Evolutionary conservation across 2,329 filamentous ascomycete genomes (phyloP), one percentile per base, ranked within the genome.

Genomic region (Trichoderma asperellum): DNA sequence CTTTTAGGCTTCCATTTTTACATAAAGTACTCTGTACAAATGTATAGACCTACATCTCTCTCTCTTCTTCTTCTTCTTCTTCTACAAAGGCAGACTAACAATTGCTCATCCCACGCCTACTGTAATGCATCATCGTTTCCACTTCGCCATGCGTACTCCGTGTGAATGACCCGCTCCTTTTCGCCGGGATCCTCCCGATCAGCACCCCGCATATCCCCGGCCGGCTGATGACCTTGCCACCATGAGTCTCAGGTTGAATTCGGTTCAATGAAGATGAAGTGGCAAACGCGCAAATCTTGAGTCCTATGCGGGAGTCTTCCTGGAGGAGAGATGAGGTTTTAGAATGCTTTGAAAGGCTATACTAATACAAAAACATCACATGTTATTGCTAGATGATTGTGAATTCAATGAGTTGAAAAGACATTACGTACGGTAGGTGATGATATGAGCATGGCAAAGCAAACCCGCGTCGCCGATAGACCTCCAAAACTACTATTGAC

Each of bases 361-460:
- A 4, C 32, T 27, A 3, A 24, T 24, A 24, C 3, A n/a, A 6
- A n/a, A 24, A 27, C 32, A 64, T 56, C 49, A 56, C 14, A 32
- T 56, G 35, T 6, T 34, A n/a, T 57, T 35, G n/a, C n/a, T 49
- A 14, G 29, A 18, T 67, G 35, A 40, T 29, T 52, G 1, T 56
- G 55, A 52, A 24, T 10, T 34, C n/a, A 29, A 27, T 56, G 24
- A 52, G 52, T n/a, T 37, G 40, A 27, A 32, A 52, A 52, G 64
- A 67, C 64, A 67, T 67, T 67, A 67, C 40, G 40, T 67, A 59
- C 64, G 59, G 37, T 59, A 67, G 10, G 21, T n/a, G 32, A 55
- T 32, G 63, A 21, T 35, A 24, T 24, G 29, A 49, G 32, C 55
- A 58, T 29, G 34, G 3, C 16, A 24, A 37, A 12, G n/a, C 29